A percentile compares a stretch with the other conserved stretches of the same genome.
Evolutionary conservation across 2,329 filamentous ascomycete genomes (phyloP).

Genomic region (Chalaropsis thielavioides): DNA sequence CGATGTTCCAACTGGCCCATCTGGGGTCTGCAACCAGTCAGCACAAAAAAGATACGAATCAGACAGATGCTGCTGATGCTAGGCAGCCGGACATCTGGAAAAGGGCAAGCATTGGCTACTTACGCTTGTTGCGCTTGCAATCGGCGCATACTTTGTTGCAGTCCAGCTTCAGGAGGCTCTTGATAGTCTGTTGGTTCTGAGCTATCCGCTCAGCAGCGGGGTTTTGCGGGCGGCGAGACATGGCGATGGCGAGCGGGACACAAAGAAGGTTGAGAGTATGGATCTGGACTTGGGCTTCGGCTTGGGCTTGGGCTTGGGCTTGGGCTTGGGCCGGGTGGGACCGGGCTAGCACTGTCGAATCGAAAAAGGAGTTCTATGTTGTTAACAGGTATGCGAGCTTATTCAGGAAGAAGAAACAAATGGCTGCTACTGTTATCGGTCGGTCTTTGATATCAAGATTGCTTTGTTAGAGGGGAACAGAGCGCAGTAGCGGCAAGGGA

Average conservation of each 20-base stretch:
- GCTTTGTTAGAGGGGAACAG: constrained; percentile 1
- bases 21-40: constrained; percentile 53
- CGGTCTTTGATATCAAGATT: not conserved
- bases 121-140: constrained; percentile 98
- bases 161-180: constrained; percentile 86
- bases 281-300: not conserved
- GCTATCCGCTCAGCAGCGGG: constrained; percentile 75
- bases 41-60: not conserved
- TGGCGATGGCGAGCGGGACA: constrained; percentile 27
- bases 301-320: too few relatives aligned
- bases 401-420: not conserved
- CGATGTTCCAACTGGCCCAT: constrained; percentile 99
- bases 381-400: not conserved
- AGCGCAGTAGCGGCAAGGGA: constrained; percentile 2
- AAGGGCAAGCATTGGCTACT: constrained; percentile 24
- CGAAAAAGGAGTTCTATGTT: not conserved
- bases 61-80: constrained; percentile 11
- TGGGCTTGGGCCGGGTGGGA: not conserved
- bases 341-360: not conserved
- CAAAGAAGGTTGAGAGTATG: not conserved
- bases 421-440: not conserved
- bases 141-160: constrained; percentile 94
- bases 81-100: not conserved
- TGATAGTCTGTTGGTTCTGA: constrained; percentile 86
- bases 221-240: constrained; percentile 68